A percentile compares a stretch with the other conserved stretches of the same genome.
phyloP scores from a whole-genome alignment of 768 basidiomycete species.

The Melanogaster broomeanus region DNA sequence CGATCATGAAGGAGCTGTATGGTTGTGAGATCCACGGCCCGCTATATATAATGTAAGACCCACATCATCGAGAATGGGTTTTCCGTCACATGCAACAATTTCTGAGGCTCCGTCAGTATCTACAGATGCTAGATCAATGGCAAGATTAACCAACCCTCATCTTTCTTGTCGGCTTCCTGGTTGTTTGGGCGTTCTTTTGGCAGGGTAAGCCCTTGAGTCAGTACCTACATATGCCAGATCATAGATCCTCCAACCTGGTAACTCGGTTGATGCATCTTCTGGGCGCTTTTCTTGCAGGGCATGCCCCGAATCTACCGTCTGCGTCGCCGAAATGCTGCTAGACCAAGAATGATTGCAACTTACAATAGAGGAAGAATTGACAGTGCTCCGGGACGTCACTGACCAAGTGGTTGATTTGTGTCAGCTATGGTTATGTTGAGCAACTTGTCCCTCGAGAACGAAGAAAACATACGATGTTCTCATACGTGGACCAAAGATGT shows the following conservation, averaged over 20 bases:
- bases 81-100: conserved; percentile 19
- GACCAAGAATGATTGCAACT: conserved; percentile 3
- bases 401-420: conserved; percentile 44
- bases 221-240: too few species aligned
- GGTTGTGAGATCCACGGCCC: background rate
- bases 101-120: conserved; percentile 10
- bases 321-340: background rate
- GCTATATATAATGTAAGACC: background rate
- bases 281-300: conserved; percentile 13
- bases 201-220: too few species aligned
- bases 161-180: too few species aligned
- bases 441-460: background rate
- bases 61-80: conserved; percentile 25
- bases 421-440: conserved; percentile 30
- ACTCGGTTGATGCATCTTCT: conserved; percentile 45
- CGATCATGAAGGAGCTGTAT: conserved; percentile 19
- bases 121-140: too few species aligned
- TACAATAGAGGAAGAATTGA: conserved; percentile 59
- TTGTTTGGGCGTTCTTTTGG: too few species aligned
- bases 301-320: conserved; percentile 20
- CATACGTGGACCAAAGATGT: conserved; percentile 40
- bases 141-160: too few species aligned
- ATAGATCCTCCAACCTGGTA: conserved; percentile 36
- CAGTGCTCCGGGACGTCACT: conserved; percentile 43
- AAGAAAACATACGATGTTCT: conserved; percentile 42